Percentiles rank a stretch among this genome's conserved stretches.
Evolutionary conservation across 2,329 filamentous ascomycete species (phyloP).

Genomic region (Fusarium sp.): DNA sequence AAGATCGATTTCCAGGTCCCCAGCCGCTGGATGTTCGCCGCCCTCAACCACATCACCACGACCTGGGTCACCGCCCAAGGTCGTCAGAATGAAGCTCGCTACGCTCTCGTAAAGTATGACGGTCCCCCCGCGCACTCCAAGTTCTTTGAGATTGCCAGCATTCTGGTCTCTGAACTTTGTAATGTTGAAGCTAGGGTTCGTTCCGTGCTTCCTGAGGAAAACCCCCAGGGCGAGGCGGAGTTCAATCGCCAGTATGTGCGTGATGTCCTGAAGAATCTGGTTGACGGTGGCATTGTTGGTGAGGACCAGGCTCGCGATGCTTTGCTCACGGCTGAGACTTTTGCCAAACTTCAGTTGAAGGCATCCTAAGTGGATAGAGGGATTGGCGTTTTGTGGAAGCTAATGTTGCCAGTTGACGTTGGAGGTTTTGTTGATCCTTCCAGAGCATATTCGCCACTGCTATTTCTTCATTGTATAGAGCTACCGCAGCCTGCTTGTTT

Average conservation of each 20-base stretch:
- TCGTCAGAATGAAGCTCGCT: neutral
- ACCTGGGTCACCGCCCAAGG: neutral
- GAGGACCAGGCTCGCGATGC: neutral
- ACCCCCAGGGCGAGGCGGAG: neutral
- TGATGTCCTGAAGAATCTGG: neutral
- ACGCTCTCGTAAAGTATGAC: neutral
- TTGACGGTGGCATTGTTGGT: neutral
- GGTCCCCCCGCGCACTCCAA: neutral
- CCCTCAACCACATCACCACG: too few species aligned
- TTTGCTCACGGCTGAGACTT: neutral
- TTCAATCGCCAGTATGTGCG: neutral
- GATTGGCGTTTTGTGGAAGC: neutral
- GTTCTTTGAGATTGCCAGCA: neutral
- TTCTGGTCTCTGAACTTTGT: neutral
- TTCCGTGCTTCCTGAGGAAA: accelerated
- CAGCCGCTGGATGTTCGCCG: neutral
- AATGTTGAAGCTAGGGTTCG: neutral
- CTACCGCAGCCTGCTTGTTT: too few species aligned
- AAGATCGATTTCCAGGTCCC: neutral
- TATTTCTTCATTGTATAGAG: neutral
- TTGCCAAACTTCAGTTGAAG: neutral
- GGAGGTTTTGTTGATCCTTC: accelerated
- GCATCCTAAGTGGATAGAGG: accelerated
- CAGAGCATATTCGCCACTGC: too few species aligned
- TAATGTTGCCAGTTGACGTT: neutral